phyloP scores from a whole-genome alignment of 345 rosid species.

The Aurinia saxatilis region DNA sequence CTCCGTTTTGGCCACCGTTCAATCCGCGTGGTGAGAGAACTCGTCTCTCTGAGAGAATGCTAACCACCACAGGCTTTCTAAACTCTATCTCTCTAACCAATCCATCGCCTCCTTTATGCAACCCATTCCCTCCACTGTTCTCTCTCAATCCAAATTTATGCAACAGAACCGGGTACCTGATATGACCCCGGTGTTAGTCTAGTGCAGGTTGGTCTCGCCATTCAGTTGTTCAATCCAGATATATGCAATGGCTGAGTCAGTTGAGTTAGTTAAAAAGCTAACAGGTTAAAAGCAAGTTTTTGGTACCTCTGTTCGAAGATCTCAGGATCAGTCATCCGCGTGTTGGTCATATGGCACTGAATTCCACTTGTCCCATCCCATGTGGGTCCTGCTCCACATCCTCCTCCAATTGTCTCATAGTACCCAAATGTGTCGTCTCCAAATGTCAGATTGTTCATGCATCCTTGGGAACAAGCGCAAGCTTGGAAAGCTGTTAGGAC shows the following conservation, averaged over 20 bases:
- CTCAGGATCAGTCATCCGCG: conserved; percentile 98
- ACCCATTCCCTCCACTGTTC: conserved; percentile 77
- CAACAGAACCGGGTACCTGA: conserved; percentile 73
- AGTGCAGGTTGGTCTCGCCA: neutral
- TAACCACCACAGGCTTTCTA: conserved; percentile 62
- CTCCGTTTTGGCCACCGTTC: conserved; percentile 71
- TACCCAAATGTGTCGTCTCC: conserved; percentile 87
- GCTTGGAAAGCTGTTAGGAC: conserved; percentile 84
- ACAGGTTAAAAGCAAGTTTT: neutral
- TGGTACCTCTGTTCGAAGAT: conserved; percentile 74
- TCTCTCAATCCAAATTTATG: conserved; percentile 76
- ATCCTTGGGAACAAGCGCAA: conserved; percentile 95
- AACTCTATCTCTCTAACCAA: conserved; percentile 89
- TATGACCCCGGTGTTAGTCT: conserved; percentile 1
- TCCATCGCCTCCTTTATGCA: conserved; percentile 79
- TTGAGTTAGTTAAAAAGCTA: neutral
- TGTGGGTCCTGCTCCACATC: conserved; percentile 82
- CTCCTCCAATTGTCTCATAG: conserved; percentile 95
- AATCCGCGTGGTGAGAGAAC: conserved; percentile 85
- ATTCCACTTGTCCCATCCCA: conserved; percentile 96
- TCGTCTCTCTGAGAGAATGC: conserved; percentile 97
- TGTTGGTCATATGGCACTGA: conserved; percentile 97
- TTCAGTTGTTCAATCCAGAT: too few species aligned
- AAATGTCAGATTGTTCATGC: conserved; percentile 97
- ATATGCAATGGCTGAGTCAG: too few species aligned